Conservation (phyloP, 345 rosid genomes). For the Cardamine resedifolia region DNA sequence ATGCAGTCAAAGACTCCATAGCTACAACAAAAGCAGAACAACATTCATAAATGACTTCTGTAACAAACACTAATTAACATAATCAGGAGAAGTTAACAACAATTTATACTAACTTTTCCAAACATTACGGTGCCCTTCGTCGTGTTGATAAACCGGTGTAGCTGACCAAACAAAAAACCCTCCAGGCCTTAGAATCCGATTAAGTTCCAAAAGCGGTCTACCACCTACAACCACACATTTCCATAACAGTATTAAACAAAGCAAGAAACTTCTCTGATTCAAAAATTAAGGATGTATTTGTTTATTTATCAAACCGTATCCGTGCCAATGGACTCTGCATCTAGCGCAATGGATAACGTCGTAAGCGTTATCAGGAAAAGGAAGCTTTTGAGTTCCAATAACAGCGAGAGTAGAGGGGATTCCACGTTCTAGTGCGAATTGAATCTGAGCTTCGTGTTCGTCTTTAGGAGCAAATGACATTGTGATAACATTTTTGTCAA, state of each 20-base stretch:
- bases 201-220: conserved; percentile 85
- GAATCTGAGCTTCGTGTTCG: conserved; percentile 98
- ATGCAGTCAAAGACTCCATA: conserved; percentile 63
- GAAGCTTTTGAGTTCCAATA: conserved; percentile 75
- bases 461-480: conserved; percentile 98
- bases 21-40: conserved; percentile 40
- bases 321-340: conserved; percentile 93
- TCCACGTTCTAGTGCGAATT: conserved; percentile 89
- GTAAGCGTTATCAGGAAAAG: conserved; percentile 64
- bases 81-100: not conserved
- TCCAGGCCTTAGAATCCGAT: conserved; percentile 86
- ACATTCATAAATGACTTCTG: not conserved
- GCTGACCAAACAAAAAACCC: conserved; percentile 98
- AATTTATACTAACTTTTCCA: conserved; percentile 61
- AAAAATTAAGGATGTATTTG: conserved; percentile 29
- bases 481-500: conserved; percentile 72
- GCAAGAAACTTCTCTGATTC: conserved; percentile 29
- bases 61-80: not conserved
- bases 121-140: conserved; percentile 56
- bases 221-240: conserved; percentile 57
- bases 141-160: conserved; percentile 76
- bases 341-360: conserved; percentile 92
- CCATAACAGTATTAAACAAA: not conserved
- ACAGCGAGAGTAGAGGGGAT: conserved; percentile 85
- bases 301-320: conserved; percentile 34